Base-by-base conservation (phyloP, 768 basidiomycete species). In the Hysterangium stoloniferum region DNA sequence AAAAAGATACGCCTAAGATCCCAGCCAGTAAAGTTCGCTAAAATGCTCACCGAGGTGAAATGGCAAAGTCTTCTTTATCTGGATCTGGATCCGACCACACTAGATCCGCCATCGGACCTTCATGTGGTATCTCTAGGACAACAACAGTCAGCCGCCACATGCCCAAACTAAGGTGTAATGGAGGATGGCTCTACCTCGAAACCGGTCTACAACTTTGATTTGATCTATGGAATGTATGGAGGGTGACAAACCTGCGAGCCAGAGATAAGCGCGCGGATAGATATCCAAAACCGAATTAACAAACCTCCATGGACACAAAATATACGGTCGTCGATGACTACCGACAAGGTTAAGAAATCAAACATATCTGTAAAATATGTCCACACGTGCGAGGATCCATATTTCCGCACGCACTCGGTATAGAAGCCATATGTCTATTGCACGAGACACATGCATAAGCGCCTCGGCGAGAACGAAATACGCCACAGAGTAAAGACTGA, bases 351-450 rank as follows among this genome's bases (percentile, higher is more conserved):
- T 58, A 99, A 69, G 71, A 93, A 99, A 72, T 99, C 96, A 67
- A 99, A 99, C 95, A 99, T 96, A 70, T 99, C 96, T 53, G 96
- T 99, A 62, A 99, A 98, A 67, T 98, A 97, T 24, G 91, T 93
- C 96, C 96, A 99, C 29, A 97, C 95, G 59, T 87, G 85, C 28
- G 93, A 83, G 2, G 89, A 85, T 48, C 93, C 94, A 60, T 99
- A 99, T 69, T 99, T 99, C 35, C 94, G 79, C 19, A 95, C 83
- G 62, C 96, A 98, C 74, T 99, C 96, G 32, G 91, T 88, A 68
- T 99, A 99, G 72, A 99, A 99, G 11, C 96, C 96, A 62, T 98
- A 99, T 20, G 92, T 94, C 94, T 98, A 64, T 45, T 55, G 47
- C 20, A 6, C 17, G 8, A 32, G 32, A 8, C 4, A n/a, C 35